phyloP scores from a whole-genome alignment of 345 rosid species.

The Salix dunnii region DNA sequence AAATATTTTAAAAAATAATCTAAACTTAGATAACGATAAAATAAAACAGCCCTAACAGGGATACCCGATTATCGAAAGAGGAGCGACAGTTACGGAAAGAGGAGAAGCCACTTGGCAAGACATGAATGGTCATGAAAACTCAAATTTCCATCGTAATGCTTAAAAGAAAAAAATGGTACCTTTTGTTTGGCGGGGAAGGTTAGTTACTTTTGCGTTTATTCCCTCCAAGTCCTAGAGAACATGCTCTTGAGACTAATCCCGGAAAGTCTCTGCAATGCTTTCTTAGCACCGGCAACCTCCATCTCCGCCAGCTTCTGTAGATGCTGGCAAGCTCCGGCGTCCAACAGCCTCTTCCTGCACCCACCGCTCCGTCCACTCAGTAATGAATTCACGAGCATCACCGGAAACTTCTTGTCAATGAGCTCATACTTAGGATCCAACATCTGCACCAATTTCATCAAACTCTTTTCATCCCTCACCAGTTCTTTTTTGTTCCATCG shows the following conservation, averaged over 20 bases:
- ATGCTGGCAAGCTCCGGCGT: conserved; percentile 57
- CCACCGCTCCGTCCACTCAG: conserved; percentile 45
- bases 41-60: too few species aligned
- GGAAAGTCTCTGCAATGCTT: conserved; percentile 56
- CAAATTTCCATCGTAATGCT: conserved; percentile 21
- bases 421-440: conserved; percentile 59
- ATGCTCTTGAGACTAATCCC: conserved; percentile 58
- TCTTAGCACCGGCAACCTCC: conserved; percentile 66
- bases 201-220: conserved; percentile 33
- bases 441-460: conserved; percentile 65
- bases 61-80: too few species aligned
- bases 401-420: conserved; percentile 55
- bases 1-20: not conserved
- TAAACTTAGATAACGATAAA: not conserved
- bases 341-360: conserved; percentile 48
- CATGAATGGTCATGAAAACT: not conserved
- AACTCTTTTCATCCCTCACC: conserved; percentile 61
- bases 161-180: conserved; percentile 22
- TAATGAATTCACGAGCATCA: conserved; percentile 49
- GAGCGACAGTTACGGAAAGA: too few species aligned
- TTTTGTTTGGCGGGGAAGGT: conserved; percentile 34
- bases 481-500: conserved; percentile 62
- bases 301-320: conserved; percentile 52
- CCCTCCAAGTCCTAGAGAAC: conserved; percentile 68
- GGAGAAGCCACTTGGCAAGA: not conserved